phyloP scores from a whole-genome alignment of 768 basidiomycete species.

The Chalciporus chontae region DNA sequence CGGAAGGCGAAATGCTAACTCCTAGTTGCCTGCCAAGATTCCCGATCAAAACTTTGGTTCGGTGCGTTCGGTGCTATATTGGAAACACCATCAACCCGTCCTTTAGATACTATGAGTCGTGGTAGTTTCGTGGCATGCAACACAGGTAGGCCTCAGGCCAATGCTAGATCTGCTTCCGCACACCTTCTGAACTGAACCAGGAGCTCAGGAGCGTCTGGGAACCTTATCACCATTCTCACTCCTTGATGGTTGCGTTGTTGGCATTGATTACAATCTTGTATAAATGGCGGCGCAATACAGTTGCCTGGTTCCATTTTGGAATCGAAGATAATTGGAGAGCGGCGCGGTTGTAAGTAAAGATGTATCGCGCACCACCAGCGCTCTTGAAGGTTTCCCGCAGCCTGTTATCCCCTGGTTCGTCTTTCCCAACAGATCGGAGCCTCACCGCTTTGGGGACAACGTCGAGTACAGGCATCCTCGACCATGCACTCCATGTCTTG shows the following conservation, averaged over 20 bases:
- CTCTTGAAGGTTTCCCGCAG: not conserved
- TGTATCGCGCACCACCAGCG: conserved; percentile 5
- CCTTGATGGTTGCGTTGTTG: conserved; percentile 7
- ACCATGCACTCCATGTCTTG: conserved; percentile 40
- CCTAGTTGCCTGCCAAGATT: no score
- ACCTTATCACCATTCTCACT: not conserved
- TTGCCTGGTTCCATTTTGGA: not conserved
- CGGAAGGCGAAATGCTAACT: no score
- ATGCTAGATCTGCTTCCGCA: no score
- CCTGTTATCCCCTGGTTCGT: conserved; percentile 11
- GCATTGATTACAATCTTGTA: not conserved
- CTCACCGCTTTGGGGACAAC: conserved; percentile 20
- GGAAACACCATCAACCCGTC: no score
- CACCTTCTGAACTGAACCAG: no score
- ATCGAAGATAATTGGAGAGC: not conserved
- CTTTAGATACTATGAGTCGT: no score
- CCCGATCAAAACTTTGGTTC: no score
- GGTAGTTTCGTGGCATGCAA: no score
- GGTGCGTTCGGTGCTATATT: no score
- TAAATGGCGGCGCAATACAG: no score
- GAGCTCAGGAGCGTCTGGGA: no score
- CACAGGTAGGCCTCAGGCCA: not conserved
- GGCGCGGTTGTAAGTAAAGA: not conserved
- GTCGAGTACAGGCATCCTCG: conserved; percentile 30
- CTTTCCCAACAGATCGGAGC: conserved; percentile 12